A percentile compares a stretch with the other conserved stretches of the same genome.
phyloP scores from a whole-genome alignment of 1,139 yeast species.

The Blastobotrys raffinosifermentans region DNA sequence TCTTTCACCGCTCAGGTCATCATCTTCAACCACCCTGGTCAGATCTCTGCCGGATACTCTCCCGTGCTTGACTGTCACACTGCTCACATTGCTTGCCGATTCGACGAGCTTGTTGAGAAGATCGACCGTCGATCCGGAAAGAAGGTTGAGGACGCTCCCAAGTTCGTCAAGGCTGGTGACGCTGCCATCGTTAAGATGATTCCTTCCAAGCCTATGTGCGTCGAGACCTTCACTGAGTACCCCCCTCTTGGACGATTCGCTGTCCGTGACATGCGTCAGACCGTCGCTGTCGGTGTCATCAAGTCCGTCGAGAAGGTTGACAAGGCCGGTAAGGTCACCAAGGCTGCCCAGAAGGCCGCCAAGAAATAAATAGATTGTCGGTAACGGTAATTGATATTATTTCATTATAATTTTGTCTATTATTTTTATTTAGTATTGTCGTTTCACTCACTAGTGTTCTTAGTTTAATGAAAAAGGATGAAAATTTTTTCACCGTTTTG shows the following conservation, averaged over 20 bases:
- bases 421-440: not conserved
- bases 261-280: conserved; percentile 99
- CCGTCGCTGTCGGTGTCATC: conserved; percentile 99
- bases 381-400: conserved; percentile 7
- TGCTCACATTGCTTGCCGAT: conserved; percentile 91
- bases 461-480: too few relatives aligned
- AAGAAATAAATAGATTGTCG: conserved; percentile 72
- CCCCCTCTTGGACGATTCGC: conserved; percentile 99
- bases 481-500: not conserved
- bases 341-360: conserved; percentile 98
- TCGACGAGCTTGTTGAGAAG: conserved; percentile 78
- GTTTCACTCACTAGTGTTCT: not conserved
- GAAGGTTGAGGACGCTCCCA: conserved; percentile 75
- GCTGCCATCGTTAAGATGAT: conserved; percentile 88
- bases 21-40: conserved; percentile 92
- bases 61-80: conserved; percentile 95
- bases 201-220: conserved; percentile 96
- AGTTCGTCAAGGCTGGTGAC: conserved; percentile 89
- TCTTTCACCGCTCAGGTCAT: conserved; percentile 87
- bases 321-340: conserved; percentile 98
- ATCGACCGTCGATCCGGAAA: conserved; percentile 94
- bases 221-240: conserved; percentile 94
- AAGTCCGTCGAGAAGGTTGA: conserved; percentile 95
- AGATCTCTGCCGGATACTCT: conserved; percentile 87
- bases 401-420: not conserved